These are phyloP conservation scores for Phytophthora europaea DNA, from an alignment of 352 stramenopile genomes.

Conservation along the genomic window DNA sequence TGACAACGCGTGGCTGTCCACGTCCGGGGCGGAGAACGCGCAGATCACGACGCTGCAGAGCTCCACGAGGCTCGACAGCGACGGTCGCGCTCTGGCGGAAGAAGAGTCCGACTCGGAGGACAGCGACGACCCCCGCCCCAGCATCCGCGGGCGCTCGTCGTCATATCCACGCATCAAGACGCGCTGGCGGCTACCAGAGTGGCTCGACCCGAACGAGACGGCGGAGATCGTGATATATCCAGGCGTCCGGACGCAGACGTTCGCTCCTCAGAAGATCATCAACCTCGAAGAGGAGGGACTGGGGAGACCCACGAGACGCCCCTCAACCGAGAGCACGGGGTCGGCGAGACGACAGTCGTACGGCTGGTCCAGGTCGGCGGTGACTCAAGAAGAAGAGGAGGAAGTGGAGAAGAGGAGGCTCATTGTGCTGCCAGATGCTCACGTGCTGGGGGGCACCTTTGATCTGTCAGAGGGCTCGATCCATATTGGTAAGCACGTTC, in stretches of 20 bases:
- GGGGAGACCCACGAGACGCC: conserved; percentile 14
- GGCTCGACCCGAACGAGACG: conserved; percentile 53
- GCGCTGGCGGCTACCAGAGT: conserved; percentile 52
- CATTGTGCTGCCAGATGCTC: conserved; percentile 53
- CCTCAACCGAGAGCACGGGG: conserved; percentile 30
- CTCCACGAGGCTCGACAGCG: conserved; percentile 41
- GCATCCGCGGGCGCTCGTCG: conserved; percentile 27
- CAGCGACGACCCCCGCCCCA: conserved; percentile 33
- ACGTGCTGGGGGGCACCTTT: conserved; percentile 71
- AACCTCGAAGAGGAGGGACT: conserved; percentile 49
- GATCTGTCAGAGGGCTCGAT: conserved; percentile 81
- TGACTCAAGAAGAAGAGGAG: conserved; percentile 38
- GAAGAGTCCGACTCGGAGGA: conserved; percentile 56
- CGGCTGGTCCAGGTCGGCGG: conserved; percentile 45
- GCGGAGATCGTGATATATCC: conserved; percentile 68
- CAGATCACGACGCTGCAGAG: conserved; percentile 53
- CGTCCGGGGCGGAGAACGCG: conserved; percentile 34
- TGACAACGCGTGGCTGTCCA: conserved; percentile 47
- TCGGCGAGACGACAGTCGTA: conserved; percentile 30
- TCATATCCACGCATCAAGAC: conserved; percentile 35
- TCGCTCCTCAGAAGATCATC: conserved; percentile 67
- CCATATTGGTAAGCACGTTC: conserved; percentile 64
- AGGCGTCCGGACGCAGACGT: conserved; percentile 57
- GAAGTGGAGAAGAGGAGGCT: conserved; percentile 49
- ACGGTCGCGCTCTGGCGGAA: conserved; percentile 39